A percentile compares a stretch with the other conserved stretches of the same genome.
These are phyloP conservation scores for Aegilops umbellulata DNA, from an alignment of 176 grass and related monocot genomes.

Conservation along the genomic window DNA sequence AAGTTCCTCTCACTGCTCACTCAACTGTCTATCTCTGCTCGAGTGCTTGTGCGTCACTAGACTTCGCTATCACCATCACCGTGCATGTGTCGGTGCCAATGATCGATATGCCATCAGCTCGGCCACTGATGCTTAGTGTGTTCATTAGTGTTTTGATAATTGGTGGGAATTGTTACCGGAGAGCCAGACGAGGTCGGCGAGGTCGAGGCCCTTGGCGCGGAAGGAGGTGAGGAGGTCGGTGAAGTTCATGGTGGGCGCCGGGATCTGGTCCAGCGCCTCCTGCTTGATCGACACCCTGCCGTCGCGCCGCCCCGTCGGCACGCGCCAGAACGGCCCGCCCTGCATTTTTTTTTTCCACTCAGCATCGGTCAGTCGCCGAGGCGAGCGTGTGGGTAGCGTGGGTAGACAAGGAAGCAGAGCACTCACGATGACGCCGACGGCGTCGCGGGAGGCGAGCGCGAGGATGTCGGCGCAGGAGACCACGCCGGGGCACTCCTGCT, in stretches of 20 bases:
- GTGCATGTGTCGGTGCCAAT: slow-evolving; percentile 1
- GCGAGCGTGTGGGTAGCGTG: no score
- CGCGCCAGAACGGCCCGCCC: slow-evolving; percentile 86
- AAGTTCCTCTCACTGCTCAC: background rate
- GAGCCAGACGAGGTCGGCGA: slow-evolving; percentile 76
- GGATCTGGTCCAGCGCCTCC: slow-evolving; percentile 72
- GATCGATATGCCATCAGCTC: background rate
- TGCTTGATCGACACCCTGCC: slow-evolving; percentile 61
- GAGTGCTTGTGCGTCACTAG: background rate
- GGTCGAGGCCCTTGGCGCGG: slow-evolving; percentile 56
- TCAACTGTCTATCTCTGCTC: background rate
- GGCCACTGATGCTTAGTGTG: background rate
- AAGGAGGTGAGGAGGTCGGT: slow-evolving; percentile 62
- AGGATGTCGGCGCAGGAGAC: slow-evolving; percentile 92
- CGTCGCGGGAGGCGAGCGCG: slow-evolving; percentile 66
- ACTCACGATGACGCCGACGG: slow-evolving; percentile 64
- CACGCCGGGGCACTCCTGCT: slow-evolving; percentile 83
- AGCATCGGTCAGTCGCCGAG: background rate
- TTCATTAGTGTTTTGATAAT: background rate
- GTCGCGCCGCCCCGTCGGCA: slow-evolving; percentile 83
- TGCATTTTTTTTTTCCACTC: slow-evolving; percentile 1
- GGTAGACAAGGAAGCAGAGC: background rate
- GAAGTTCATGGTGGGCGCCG: slow-evolving; percentile 62
- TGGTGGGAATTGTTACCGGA: slow-evolving; percentile 40
- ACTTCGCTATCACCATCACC: background rate